phyloP scores from a whole-genome alignment of 2,329 filamentous ascomycete species.

The Xylaria digitata region DNA sequence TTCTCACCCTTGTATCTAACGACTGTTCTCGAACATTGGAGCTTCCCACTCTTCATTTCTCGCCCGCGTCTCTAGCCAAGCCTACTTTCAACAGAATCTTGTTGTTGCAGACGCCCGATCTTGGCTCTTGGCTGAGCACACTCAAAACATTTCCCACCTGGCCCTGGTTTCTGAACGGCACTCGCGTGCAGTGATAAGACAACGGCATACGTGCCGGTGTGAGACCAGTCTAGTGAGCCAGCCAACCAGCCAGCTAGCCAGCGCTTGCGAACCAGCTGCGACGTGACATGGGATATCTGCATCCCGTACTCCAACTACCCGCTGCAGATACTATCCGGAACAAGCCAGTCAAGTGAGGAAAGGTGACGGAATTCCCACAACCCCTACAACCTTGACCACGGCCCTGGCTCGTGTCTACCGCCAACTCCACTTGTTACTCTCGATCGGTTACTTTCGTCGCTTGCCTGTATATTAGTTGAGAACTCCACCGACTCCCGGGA shows the following conservation, averaged over 20 bases:
- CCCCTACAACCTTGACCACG: conserved; percentile 31
- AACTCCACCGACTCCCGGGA: conserved; percentile 14
- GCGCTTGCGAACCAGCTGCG: conserved; percentile 25
- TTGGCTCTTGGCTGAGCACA: conserved; percentile 21
- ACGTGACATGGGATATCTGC: conserved; percentile 39
- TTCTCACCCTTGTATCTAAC: conserved; percentile 24
- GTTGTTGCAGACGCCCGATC: conserved; percentile 20
- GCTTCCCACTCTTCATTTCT: conserved; percentile 18
- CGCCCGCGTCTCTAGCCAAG: neutral
- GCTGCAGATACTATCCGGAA: conserved; percentile 29
- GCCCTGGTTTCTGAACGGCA: conserved; percentile 14
- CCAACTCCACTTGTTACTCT: conserved; percentile 26
- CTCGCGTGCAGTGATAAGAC: conserved; percentile 29
- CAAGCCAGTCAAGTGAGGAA: conserved; percentile 32
- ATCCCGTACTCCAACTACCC: conserved; percentile 36
- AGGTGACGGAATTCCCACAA: conserved; percentile 27
- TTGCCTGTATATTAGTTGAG: conserved; percentile 25
- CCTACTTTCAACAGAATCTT: neutral
- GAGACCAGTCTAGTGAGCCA: conserved; percentile 8
- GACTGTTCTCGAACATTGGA: conserved; percentile 27
- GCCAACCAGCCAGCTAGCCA: conserved; percentile 19
- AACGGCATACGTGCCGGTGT: conserved; percentile 26
- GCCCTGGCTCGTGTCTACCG: conserved; percentile 30
- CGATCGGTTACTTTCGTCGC: conserved; percentile 11
- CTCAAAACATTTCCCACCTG: conserved; percentile 7